Base-by-base conservation (phyloP, 2,329 filamentous ascomycete species). In the Fusarium virguliforme region DNA sequence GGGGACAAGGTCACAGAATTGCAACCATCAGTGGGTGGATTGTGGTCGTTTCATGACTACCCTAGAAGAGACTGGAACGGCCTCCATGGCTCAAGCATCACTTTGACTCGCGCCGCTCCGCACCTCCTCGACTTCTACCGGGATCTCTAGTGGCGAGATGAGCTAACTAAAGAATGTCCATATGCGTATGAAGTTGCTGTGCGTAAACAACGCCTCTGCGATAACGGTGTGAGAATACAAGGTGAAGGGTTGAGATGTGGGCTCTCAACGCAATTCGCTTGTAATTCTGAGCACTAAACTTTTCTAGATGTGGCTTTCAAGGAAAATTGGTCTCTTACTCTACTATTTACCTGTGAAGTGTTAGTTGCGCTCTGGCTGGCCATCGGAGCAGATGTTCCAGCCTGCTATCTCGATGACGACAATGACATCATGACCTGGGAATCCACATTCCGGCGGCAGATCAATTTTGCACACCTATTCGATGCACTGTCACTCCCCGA, bases 331-430 rank as follows among this genome's bases (percentile, higher is more conserved):
- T 7, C 8, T 6, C 18, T 48, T 10, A 48, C 8, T 30, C n/a
- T 30, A 18, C 3, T 2, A 18, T 9, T 30, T 8, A 30, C 43
- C 26, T 8, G 9, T n/a, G 15, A 9, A 32, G n/a, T 18, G 15
- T 30, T 18, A 26, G 15, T 8, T 50, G 26, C 13, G 12, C 22
- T 12, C 2, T 26, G 13, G 41, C 22, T 26, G 2, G 41, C 3
- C 41, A 13, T 46, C 24, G 4, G 22, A 46, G 10, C 22, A 4
- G 10, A 26, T 15, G 8, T 43, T 24, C 12, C 13, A 7, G 6
- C 13, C 9, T 7, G 15, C 22, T 30, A 10, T 48, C 53, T 68
- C 63, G 54, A 70, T 70, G 67, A 70, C 67, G 67, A 71, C 67
- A 64, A 57, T 70, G 67, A 70, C 67, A 68, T 70, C 67, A 71